These are phyloP conservation scores for Termitomyces sp. DNA, from an alignment of 768 basidiomycete species.

Conservation along the genomic window DNA sequence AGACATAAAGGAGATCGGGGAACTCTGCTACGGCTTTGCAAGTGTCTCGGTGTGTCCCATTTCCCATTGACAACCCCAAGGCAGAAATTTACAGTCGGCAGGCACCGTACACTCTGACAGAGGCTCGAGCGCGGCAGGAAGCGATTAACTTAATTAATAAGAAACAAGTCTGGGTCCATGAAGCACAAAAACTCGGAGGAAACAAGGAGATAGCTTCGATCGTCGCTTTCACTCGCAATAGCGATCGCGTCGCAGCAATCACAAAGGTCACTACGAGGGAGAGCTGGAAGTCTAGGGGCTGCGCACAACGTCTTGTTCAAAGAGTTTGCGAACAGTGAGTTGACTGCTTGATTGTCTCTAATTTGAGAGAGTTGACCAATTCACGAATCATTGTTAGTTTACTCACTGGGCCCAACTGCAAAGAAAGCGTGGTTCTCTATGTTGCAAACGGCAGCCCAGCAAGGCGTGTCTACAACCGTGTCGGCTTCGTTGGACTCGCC, in stretches of 20 bases:
- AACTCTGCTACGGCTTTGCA: conserved; percentile 53
- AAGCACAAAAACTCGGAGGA: conserved; percentile 25
- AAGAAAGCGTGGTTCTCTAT: conserved; percentile 54
- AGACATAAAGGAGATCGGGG: conserved; percentile 36
- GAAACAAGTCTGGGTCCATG: conserved; percentile 55
- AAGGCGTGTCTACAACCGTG: conserved; percentile 54
- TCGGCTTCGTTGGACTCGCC: conserved; percentile 60
- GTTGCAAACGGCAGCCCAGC: conserved; percentile 53
- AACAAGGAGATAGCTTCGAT: conserved; percentile 48
- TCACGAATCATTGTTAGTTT: conserved; percentile 22
- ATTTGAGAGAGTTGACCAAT: conserved; percentile 13
- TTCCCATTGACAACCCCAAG: neutral
- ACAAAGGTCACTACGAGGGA: conserved; percentile 68
- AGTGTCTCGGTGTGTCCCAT: conserved; percentile 44
- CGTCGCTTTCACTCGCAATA: conserved; percentile 63
- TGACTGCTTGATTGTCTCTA: neutral
- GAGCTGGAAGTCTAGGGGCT: conserved; percentile 44
- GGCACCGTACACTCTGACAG: conserved; percentile 50
- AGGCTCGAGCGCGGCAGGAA: conserved; percentile 39
- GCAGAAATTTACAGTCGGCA: neutral
- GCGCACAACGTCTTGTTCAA: conserved; percentile 57
- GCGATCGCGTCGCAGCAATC: conserved; percentile 50
- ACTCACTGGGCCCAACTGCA: conserved; percentile 18
- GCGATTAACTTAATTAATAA: conserved; percentile 42
- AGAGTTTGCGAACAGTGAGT: conserved; percentile 51